Evolutionary conservation across 2,329 filamentous ascomycete genomes (phyloP), one percentile per base, ranked within the genome.

Genomic region (Immersiporthe knoxdaviesiana): DNA sequence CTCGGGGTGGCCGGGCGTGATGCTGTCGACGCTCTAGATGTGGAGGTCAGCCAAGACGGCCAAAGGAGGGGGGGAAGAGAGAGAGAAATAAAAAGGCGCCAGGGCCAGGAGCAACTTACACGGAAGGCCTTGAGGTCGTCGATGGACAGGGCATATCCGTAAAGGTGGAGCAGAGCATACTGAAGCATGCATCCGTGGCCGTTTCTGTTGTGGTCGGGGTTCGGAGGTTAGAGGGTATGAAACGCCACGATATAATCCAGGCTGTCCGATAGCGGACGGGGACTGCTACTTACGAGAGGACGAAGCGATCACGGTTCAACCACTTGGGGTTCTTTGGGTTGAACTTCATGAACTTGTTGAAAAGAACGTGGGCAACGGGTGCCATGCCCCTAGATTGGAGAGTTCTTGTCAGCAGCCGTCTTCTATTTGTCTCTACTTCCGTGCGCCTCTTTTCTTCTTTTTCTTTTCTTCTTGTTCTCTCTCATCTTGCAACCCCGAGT

Each of bases 151-250:
- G 84, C 88, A 82, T 97, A 99, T 81, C 96, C 96, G 83, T 94
- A 97, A 68, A 99, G 88, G 87, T 99, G 96, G 78, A 99, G 92
- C 76, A 99, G 89, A 78, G 95, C 92, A 90, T 99, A 99, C 82
- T 97, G 96, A 72, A 99, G 93, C 94, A 99, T 97, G 89, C 96
- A 99, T 77, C 91, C 96, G 85, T 99, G 96, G 76, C 96, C 96
- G 87, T 99, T 99, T 72, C 94, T 97, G 77, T 65, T 58, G 60
- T 12, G 4, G 41, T 44, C 41, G 37, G 63, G 21, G 63, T 47
- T 50, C 35, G 39, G 12, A 47, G 35, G 69, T 71, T 47, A 69
- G 63, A 58, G 14, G 32, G 47, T 47, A 68, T 47, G 6, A n/a
- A n/a, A 5, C 67, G 60, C 64, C 64, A 69, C 54, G 59, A 66